These are phyloP conservation scores for Juglanconis sp. DNA, from an alignment of 2,329 filamentous ascomycete genomes.

Conservation along the genomic window DNA sequence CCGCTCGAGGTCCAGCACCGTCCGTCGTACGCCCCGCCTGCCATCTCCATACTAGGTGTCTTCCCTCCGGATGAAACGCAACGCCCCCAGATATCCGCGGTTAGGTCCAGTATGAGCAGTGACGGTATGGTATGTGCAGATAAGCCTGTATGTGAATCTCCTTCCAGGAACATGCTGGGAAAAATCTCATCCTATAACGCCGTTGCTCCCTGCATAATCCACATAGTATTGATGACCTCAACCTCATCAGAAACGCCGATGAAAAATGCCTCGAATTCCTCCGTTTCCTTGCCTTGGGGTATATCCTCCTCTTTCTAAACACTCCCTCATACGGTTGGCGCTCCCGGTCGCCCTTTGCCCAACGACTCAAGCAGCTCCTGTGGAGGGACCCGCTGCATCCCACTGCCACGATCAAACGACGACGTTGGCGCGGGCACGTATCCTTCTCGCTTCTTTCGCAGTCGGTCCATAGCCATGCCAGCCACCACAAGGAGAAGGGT, in stretches of 20 bases:
- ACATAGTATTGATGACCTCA: conserved; percentile 2
- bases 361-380: conserved; percentile 57
- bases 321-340: conserved; percentile 46
- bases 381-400: conserved; percentile 59
- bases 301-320: conserved; percentile 1
- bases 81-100: neutral
- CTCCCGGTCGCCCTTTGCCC: conserved; percentile 44
- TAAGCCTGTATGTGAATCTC: neutral
- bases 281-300: neutral
- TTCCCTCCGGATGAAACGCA: neutral
- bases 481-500: conserved; percentile 75
- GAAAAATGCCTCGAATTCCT: conserved; percentile 14
- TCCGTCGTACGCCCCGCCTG: neutral
- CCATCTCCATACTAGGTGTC: neutral
- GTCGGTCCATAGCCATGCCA: conserved; percentile 71
- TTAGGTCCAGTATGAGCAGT: neutral
- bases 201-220: conserved; percentile 11
- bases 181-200: conserved; percentile 14
- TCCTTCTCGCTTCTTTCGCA: conserved; percentile 73
- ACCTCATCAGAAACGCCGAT: conserved; percentile 12
- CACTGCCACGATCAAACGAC: conserved; percentile 57
- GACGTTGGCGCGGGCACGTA: conserved; percentile 74
- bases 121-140: too few species aligned
- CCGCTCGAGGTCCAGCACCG: neutral
- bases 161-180: neutral